Evolutionary conservation across 2,329 filamentous ascomycete species (phyloP).

Genomic region (Phoma herbarum): DNA sequence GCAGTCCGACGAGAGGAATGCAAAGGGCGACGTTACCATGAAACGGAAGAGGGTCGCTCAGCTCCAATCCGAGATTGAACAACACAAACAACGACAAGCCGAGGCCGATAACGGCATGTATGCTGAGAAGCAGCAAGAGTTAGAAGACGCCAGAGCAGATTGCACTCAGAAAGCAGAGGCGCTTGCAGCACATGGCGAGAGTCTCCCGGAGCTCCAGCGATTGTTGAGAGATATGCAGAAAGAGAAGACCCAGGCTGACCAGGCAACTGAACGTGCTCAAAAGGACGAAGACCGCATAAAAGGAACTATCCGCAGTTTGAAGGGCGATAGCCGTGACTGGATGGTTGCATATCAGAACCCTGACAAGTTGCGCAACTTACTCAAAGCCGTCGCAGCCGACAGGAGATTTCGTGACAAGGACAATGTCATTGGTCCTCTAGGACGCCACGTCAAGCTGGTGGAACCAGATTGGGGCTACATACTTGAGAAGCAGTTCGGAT

Average conservation of each 20-base stretch:
- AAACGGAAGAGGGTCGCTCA: conserved; percentile 57
- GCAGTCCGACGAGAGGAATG: conserved; percentile 69
- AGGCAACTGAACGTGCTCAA: conserved; percentile 42
- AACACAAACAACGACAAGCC: conserved; percentile 68
- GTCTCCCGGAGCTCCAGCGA: conserved; percentile 47
- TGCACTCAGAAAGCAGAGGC: conserved; percentile 56
- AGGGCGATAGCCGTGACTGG: conserved; percentile 64
- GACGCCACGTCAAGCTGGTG: conserved; percentile 76
- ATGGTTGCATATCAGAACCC: conserved; percentile 69
- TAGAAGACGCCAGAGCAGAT: conserved; percentile 65
- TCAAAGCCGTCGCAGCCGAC: conserved; percentile 75
- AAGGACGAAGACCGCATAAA: conserved; percentile 64
- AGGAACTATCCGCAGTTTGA: conserved; percentile 61
- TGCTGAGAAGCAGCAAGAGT: conserved; percentile 66
- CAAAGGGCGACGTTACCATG: conserved; percentile 65
- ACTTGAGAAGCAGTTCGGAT: conserved; percentile 79
- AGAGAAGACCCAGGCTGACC: conserved; percentile 28
- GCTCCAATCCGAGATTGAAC: conserved; percentile 57
- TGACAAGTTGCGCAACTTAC: conserved; percentile 66
- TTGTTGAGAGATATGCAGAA: conserved; percentile 46
- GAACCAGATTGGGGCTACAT: conserved; percentile 85
- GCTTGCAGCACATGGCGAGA: conserved; percentile 54
- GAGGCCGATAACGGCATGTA: conserved; percentile 74
- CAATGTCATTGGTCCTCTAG: conserved; percentile 78
- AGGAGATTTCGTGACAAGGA: conserved; percentile 71